Percentiles rank a stretch among this genome's conserved stretches.
phyloP scores from a whole-genome alignment of 805 yeast species.

The Spathaspora arborariae region DNA sequence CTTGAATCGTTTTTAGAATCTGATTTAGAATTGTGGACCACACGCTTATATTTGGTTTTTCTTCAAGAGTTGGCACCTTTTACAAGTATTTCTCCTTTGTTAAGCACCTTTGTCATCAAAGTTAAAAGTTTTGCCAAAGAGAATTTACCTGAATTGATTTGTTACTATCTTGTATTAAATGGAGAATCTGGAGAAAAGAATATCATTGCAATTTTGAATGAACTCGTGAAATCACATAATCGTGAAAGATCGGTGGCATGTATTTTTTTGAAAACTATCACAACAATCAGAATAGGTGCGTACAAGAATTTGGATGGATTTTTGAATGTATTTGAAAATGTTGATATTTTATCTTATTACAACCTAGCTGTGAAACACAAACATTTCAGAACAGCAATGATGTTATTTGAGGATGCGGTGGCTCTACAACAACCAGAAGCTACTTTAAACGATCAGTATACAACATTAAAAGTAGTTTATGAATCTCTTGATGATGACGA shows the following conservation, averaged over 20 bases:
- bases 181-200: slow-evolving; percentile 14
- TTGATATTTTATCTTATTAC: slow-evolving; percentile 27
- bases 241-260: slow-evolving; percentile 9
- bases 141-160: slow-evolving; percentile 23
- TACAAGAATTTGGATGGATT: slow-evolving; percentile 22
- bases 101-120: slow-evolving; percentile 25
- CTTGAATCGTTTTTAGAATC: slow-evolving; percentile 9
- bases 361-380: slow-evolving; percentile 27
- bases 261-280: slow-evolving; percentile 18
- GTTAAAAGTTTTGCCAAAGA: slow-evolving; percentile 12
- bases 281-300: slow-evolving; percentile 40
- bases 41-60: slow-evolving; percentile 26
- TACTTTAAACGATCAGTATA: not conserved
- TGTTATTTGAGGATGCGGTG: slow-evolving; percentile 45
- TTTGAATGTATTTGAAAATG: slow-evolving; percentile 18
- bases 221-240: slow-evolving; percentile 7
- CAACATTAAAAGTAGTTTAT: slow-evolving; percentile 32
- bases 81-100: slow-evolving; percentile 27
- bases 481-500: slow-evolving; percentile 58
- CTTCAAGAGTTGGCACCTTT: slow-evolving; percentile 26
- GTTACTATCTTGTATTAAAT: slow-evolving; percentile 17
- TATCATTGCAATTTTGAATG: slow-evolving; percentile 10
- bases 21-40: slow-evolving; percentile 25
- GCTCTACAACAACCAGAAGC: slow-evolving; percentile 10
- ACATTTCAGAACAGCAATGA: slow-evolving; percentile 39